Evolutionary conservation across 257 asterid genomes (phyloP).

Genomic region (Solanum corneliomulleri): DNA sequence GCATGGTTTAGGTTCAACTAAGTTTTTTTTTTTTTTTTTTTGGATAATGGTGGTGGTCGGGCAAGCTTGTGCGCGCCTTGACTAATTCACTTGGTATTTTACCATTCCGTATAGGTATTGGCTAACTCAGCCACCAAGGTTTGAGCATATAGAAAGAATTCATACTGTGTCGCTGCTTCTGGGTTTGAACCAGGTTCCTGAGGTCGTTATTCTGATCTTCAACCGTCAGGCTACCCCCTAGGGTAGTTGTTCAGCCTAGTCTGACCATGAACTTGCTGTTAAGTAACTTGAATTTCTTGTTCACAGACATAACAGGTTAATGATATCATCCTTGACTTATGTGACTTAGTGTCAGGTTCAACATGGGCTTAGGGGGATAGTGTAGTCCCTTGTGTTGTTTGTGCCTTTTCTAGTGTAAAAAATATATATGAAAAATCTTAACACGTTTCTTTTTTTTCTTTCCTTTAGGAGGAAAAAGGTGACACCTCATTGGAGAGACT

Average conservation of each 20-base stretch:
- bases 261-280: neutral
- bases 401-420: neutral
- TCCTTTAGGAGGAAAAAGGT: constrained; percentile 2
- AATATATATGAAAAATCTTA: neutral
- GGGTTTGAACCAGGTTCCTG: neutral
- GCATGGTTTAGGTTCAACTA: neutral
- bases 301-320: neutral
- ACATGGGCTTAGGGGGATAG: neutral
- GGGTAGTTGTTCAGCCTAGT: neutral
- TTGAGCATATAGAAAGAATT: neutral
- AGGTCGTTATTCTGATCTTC: neutral
- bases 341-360: neutral
- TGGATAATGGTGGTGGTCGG: neutral
- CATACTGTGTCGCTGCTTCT: neutral
- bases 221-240: neutral
- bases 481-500: constrained; percentile 4
- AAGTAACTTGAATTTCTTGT: neutral
- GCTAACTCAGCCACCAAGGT: neutral
- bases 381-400: neutral
- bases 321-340: neutral
- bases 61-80: neutral
- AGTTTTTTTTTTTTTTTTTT: neutral
- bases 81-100: neutral
- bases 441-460: neutral
- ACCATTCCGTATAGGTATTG: neutral